Evolutionary conservation across 192 early-diverging fungal genomes (phyloP), one percentile per base, ranked within the genome.

Genomic region (Entomortierella parvispora): DNA sequence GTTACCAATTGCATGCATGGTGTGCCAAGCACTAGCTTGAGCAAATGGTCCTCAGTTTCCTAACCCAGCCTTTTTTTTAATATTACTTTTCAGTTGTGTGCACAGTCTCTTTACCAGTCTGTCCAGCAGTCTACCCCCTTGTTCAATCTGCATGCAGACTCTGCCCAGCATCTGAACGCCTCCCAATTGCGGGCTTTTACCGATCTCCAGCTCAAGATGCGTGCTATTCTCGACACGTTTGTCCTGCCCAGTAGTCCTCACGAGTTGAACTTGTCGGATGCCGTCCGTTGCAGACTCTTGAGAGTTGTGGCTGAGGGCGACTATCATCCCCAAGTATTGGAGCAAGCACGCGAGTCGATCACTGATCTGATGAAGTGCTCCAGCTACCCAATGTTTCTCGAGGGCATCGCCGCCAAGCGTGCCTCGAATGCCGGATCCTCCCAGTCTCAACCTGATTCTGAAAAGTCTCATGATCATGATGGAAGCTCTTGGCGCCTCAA

Each of bases 291-390:
- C 55, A 44, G 49, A 17, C 48, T 77, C 25, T 44, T 77, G 54
- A 45, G 74, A 2, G 45, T 53, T 7, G 74, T 77, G 9, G 66
- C 74, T 14, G 66, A 68, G 61, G 74, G 74, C 18, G 53, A 77
- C 25, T 77, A 53, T 25, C 65, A 68, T 42, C 66, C 74, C 5
- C 65, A 68, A 40, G 74, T 77, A 1, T 44, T 68, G 3, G 74
- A 77, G 32, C 65, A 77, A 29, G 74, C 74, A 11, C 65, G 74
- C 37, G 74, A 77, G 43, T 62, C 74, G 47, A 68, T 77, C 32
- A 77, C 68, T 65, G 74, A 77, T 37, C 33, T 77, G 59, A 77
- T 77, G 74, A 77, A 77, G 58, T 77, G 74, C 47, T 77, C 74
- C 2, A 77, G 74, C 45, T 77, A 77, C 55, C 74, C 74, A 3